These are phyloP conservation scores for Lentinula sp. DNA, from an alignment of 768 basidiomycete genomes.

Conservation along the genomic window DNA sequence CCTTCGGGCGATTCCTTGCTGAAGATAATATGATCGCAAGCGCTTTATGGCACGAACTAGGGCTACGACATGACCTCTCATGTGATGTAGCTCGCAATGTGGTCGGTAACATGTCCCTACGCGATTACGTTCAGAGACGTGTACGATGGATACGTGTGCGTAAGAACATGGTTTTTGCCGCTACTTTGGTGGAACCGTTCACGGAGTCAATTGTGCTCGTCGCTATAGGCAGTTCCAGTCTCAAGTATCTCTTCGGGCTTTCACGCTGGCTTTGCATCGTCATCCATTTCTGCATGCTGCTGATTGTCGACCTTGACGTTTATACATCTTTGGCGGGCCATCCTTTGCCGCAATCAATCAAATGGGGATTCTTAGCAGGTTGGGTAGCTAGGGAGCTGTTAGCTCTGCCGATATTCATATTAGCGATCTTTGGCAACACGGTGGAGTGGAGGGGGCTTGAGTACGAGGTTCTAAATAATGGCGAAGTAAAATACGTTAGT, in stretches of 20 bases:
- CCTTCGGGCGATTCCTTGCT: constrained; percentile 85
- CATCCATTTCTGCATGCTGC: constrained; percentile 63
- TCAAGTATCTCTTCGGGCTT: constrained; percentile 42
- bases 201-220: constrained; percentile 81
- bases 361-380: constrained; percentile 61
- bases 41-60: constrained; percentile 91
- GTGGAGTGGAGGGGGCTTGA: constrained; percentile 84
- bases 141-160: constrained; percentile 97
- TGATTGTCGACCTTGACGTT: constrained; percentile 77
- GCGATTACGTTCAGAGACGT: constrained; percentile 82
- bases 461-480: constrained; percentile 72
- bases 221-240: constrained; percentile 51
- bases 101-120: constrained; percentile 81
- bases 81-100: constrained; percentile 87
- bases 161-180: constrained; percentile 85
- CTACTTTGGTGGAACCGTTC: constrained; percentile 87
- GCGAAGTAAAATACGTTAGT: constrained; percentile 47
- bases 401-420: constrained; percentile 83
- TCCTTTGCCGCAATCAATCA: constrained; percentile 41
- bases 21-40: constrained; percentile 98
- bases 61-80: constrained; percentile 82
- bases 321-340: constrained; percentile 70
- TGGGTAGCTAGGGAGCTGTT: constrained; percentile 79
- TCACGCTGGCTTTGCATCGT: constrained; percentile 49
- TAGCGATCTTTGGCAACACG: constrained; percentile 75